Evolutionary conservation across 306 rosid species (phyloP), one percentile per base, ranked within the genome.

Genomic region (Cucumis melo): DNA sequence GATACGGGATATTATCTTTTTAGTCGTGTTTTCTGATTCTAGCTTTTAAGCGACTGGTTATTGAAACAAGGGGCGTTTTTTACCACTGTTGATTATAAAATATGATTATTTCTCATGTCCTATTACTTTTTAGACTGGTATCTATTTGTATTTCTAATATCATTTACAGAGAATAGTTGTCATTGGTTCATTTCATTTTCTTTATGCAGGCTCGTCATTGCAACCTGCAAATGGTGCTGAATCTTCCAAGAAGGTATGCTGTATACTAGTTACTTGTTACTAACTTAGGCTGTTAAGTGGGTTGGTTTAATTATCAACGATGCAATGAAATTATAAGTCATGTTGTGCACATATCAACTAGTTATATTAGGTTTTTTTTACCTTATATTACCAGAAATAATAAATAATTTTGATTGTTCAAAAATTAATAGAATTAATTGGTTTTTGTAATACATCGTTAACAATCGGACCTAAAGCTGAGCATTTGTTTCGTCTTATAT

Each of bases 241-340:
- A 87, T 78, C 91, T 81, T 85, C 88, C 88, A 78, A 81, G 81
- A 83, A 86, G 97, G 98, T 93, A 77, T 77, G 46, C 70, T 63
- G 77, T 7, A 42, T 58, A 67, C 79, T 36, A 10, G 54, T 20
- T 82, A 57, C 29, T 66, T 21, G 0, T 15, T 36, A 46, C 6
- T 48, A 44, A 71, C 24, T 44, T 48, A 44, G 27, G 2, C 11
- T 13, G 29, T 0, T 64, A 19, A 64, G 24, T 64, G 48, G 71
- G 10, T 64, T 64, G 48, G 71, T 64, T 64, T 17, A 36, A 17
- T 64, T 36, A 64, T 36, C 6, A n/a, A 67, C 74, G 21, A 10
- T 20, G 34, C 14, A 20, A 34, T 68, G 3, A 21, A 13, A 68
- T 44, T 44, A 23, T 20, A 68, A 68, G 75, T 44, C 39, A 6